Evolutionary conservation across 805 yeast species (phyloP).

Genomic region (Candida taoyuanica): DNA sequence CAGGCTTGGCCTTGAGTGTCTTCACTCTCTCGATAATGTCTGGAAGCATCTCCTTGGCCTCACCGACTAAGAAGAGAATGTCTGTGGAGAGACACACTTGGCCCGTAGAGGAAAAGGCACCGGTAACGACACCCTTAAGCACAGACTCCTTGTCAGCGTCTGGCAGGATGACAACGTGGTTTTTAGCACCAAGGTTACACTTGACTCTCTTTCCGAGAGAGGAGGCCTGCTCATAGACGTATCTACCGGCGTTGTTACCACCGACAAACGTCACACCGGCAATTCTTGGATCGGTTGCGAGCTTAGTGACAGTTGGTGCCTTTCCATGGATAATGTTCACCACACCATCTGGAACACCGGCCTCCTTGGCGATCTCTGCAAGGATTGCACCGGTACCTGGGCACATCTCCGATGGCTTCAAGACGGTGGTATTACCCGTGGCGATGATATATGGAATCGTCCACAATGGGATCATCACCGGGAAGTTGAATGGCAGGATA

Average conservation of each 20-base stretch:
- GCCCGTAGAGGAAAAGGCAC: constrained; percentile 83
- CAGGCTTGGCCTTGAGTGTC: constrained; percentile 55
- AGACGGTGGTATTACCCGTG: constrained; percentile 69
- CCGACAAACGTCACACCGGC: constrained; percentile 79
- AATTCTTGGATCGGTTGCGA: constrained; percentile 67
- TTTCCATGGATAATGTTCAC: constrained; percentile 70
- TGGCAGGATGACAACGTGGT: constrained; percentile 68
- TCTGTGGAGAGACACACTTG: constrained; percentile 81
- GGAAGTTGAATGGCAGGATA: constrained; percentile 78
- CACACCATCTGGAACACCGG: constrained; percentile 74
- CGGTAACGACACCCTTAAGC: constrained; percentile 62
- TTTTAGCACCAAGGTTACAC: constrained; percentile 76
- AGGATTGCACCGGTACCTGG: constrained; percentile 78
- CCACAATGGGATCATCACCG: constrained; percentile 73
- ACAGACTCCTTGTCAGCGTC: constrained; percentile 65
- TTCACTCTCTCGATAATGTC: constrained; percentile 58
- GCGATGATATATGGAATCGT: constrained; percentile 53
- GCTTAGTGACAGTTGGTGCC: constrained; percentile 65
- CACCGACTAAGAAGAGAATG: constrained; percentile 67
- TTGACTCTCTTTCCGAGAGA: constrained; percentile 71
- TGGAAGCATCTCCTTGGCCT: constrained; percentile 53
- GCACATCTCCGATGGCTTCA: constrained; percentile 70
- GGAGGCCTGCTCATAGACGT: constrained; percentile 62
- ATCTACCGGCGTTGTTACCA: constrained; percentile 72
- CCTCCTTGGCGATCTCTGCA: constrained; percentile 66